Conservation (phyloP, 805 yeast genomes). For the Suhomyces canberraensis region DNA sequence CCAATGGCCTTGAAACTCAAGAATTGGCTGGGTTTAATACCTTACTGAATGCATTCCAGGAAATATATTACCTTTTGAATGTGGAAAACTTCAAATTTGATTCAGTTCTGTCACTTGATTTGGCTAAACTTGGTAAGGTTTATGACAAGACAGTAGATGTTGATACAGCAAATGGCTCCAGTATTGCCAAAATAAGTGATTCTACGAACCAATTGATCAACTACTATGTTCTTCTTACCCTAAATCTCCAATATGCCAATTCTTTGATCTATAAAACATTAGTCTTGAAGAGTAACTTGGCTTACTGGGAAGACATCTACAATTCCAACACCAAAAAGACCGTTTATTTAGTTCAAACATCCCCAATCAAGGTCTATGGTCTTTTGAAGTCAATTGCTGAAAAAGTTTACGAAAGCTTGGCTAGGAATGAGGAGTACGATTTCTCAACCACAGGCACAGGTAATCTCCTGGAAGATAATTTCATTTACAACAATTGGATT, state of each 20-base stretch:
- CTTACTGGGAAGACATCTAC: constrained; percentile 33
- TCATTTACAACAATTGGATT: constrained; percentile 11
- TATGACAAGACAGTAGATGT: constrained; percentile 1
- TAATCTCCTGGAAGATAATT: constrained; percentile 12
- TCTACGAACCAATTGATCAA: constrained; percentile 15
- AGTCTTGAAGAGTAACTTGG: constrained; percentile 27
- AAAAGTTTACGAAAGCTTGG: constrained; percentile 3
- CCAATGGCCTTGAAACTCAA: constrained; percentile 8
- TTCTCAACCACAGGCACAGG: constrained; percentile 1
- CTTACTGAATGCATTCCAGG: constrained; percentile 15
- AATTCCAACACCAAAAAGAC: constrained; percentile 23
- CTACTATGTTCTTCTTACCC: constrained; percentile 21
- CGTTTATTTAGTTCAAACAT: constrained; percentile 32
- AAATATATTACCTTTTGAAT: constrained; percentile 19
- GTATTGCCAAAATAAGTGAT: neutral
- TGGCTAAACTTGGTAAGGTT: constrained; percentile 1
- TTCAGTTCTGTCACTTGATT: constrained; percentile 6
- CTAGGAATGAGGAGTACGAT: constrained; percentile 4
- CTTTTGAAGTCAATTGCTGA: constrained; percentile 1
- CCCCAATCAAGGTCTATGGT: constrained; percentile 23
- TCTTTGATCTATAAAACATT: constrained; percentile 33
- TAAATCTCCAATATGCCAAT: constrained; percentile 28
- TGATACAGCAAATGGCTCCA: neutral
- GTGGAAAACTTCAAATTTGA: constrained; percentile 16
- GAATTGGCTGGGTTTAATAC: constrained; percentile 3